These are phyloP conservation scores for Fusarium stilboides DNA, from an alignment of 2,329 filamentous ascomycete genomes.

Conservation along the genomic window DNA sequence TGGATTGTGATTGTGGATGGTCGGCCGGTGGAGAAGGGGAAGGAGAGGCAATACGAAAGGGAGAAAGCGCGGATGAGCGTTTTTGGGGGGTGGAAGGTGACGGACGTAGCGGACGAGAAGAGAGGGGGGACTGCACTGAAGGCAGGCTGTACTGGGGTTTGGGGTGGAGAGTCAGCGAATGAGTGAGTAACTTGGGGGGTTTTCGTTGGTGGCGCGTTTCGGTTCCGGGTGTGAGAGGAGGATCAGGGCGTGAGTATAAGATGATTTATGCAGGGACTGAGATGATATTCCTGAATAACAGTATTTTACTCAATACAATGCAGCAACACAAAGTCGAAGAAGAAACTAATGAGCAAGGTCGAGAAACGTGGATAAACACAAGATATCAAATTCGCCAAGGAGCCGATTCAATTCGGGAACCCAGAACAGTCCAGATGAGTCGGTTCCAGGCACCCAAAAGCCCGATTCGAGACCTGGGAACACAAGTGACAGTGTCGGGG, in stretches of 20 bases:
- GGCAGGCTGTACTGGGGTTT: conserved; percentile 31
- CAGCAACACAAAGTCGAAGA: neutral
- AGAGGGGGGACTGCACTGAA: conserved; percentile 25
- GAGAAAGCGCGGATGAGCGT: conserved; percentile 32
- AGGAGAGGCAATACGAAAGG: conserved; percentile 37
- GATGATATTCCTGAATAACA: neutral
- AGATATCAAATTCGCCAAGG: neutral
- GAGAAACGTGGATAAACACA: too few species aligned
- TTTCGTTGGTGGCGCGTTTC: conserved; percentile 40
- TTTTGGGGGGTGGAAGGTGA: conserved; percentile 25
- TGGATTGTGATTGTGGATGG: conserved; percentile 18
- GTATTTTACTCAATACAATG: neutral
- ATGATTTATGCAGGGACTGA: conserved; percentile 31
- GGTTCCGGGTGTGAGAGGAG: conserved; percentile 19
- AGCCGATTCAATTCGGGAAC: neutral
- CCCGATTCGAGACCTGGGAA: conserved; percentile 18
- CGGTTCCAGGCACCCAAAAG: conserved; percentile 14
- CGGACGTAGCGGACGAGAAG: conserved; percentile 1
- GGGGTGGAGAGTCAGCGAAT: conserved; percentile 31
- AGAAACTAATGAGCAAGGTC: neutral
- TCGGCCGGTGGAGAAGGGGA: conserved; percentile 35
- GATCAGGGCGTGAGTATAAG: conserved; percentile 32
- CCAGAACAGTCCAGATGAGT: neutral
- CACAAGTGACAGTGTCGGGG: conserved; percentile 17
- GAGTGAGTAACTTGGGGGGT: conserved; percentile 3